Evolutionary conservation across 306 rosid genomes (phyloP).

Genomic region (Amphicarpaea edgeworthii): DNA sequence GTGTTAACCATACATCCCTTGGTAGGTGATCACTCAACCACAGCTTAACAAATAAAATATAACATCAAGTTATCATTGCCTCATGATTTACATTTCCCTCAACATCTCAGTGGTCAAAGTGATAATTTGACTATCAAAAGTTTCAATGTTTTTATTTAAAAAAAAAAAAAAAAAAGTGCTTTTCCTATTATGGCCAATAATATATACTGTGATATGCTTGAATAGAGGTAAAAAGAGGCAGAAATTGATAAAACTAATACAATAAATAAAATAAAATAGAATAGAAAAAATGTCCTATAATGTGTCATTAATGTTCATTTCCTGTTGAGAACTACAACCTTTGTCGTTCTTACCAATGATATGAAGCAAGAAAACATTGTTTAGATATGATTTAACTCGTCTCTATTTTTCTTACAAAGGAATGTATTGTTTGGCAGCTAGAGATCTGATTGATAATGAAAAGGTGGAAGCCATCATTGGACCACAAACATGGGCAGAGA

Average conservation of each 20-base stretch:
- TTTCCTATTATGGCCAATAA: not conserved
- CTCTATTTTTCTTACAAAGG: not conserved
- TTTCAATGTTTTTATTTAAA: not conserved
- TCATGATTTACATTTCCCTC: not conserved
- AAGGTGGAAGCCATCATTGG: slow-evolving; percentile 56
- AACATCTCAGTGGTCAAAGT: not conserved
- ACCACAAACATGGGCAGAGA: slow-evolving; percentile 58
- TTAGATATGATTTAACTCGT: not conserved
- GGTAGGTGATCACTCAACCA: not conserved
- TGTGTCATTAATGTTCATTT: not conserved
- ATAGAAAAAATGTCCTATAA: not conserved
- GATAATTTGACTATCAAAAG: not conserved
- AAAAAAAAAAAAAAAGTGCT: too few relatives aligned
- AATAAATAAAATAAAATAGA: not conserved
- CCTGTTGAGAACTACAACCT: not conserved
- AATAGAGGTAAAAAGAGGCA: not conserved
- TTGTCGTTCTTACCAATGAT: not conserved
- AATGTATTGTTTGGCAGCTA: slow-evolving; percentile 44
- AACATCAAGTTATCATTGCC: not conserved
- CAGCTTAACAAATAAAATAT: slow-evolving; percentile 8
- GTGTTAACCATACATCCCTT: too few relatives aligned
- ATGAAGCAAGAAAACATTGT: not conserved
- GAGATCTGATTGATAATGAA: slow-evolving; percentile 43
- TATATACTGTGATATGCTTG: not conserved
- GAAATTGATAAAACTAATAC: not conserved